Evolutionary conservation across 805 yeast species (phyloP).

Genomic region (Candida sanyiensis): DNA sequence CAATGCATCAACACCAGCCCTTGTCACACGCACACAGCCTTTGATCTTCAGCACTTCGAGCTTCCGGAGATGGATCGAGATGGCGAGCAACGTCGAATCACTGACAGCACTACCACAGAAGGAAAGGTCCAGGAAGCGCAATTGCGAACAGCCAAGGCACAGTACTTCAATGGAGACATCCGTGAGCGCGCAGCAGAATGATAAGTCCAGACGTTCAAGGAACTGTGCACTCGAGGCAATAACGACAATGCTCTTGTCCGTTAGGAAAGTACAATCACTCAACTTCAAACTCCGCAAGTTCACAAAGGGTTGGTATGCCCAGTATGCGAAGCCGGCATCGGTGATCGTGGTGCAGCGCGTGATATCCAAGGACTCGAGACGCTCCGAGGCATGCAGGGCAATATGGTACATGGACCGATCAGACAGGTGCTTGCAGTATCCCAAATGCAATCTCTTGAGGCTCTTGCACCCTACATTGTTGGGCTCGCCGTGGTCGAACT

Average conservation of each 20-base stretch:
- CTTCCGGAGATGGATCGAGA: conserved; percentile 47
- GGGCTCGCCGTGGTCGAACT: conserved; percentile 15
- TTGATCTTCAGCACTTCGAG: conserved; percentile 47
- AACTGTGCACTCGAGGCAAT: conserved; percentile 57
- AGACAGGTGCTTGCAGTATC: conserved; percentile 74
- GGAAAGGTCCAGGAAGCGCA: conserved; percentile 51
- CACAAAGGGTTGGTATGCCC: conserved; percentile 55
- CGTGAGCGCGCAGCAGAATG: conserved; percentile 71
- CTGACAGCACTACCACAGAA: conserved; percentile 80
- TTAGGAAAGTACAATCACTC: conserved; percentile 69
- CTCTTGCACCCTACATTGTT: conserved; percentile 50
- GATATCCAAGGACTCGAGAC: conserved; percentile 52
- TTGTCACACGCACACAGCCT: conserved; percentile 72
- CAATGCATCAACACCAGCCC: conserved; percentile 69
- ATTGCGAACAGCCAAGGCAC: conserved; percentile 56
- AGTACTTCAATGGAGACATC: conserved; percentile 64
- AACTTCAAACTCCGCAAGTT: conserved; percentile 46
- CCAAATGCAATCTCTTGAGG: conserved; percentile 47
- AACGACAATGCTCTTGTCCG: conserved; percentile 58
- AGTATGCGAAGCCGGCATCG: conserved; percentile 63
- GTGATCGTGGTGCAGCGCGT: conserved; percentile 77
- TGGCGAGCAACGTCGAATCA: conserved; percentile 57
- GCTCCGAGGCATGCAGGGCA: conserved; percentile 50
- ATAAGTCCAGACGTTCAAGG: conserved; percentile 51
- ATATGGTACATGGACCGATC: conserved; percentile 62